Base-by-base conservation (phyloP, 495 filamentous ascomycete species). In the Penicillium fimorum region DNA sequence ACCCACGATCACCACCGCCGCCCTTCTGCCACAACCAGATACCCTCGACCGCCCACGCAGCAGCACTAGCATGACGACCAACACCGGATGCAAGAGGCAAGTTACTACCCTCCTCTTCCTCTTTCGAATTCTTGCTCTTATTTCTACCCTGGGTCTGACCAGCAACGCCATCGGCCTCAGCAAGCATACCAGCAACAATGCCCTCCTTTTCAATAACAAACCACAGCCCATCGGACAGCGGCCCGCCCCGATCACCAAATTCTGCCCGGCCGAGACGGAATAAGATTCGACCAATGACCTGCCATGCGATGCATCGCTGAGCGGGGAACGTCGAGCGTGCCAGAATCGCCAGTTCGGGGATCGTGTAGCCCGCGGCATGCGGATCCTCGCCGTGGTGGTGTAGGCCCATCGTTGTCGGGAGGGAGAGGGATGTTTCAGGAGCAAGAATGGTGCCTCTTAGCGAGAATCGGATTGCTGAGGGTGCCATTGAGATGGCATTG, bases 331-430 rank as follows among this genome's bases (percentile, higher is more conserved):
- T 81, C 41, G 87, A 92, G n/a, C 91, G 81, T 22, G 89, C 85
- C 35, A 97, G 76, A 17, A 87, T 82, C 8, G 92, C 88, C 2
- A 98, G 79, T 70, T 98, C 94, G 0, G 87, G 87, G 27, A 98
- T 80, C 1, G 95, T 97, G 69, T 98, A 98, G 0, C 94, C 94
- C 0, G 94, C 94, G 0, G 92, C 90, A 63, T 94, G 90, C 12
- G 94, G 94, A 7, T 95, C 92, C 43, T 95, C 85, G 57, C 86
- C 92, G 70, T 98, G 94, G 70, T 98, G 94, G 70, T 98, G 94
- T 38, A 98, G 79, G 2, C 94, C 94, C 25, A 87, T 79, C 13
- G 79, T 85, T 2, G 81, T 80, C 0, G 93, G 86, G 22, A 97
- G 82, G 7, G 80, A 78, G 45, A 88, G 79, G 11, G 90, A 83